These are phyloP conservation scores for Colletotrichum sidae DNA, from an alignment of 2,329 filamentous ascomycete genomes.

Conservation along the genomic window DNA sequence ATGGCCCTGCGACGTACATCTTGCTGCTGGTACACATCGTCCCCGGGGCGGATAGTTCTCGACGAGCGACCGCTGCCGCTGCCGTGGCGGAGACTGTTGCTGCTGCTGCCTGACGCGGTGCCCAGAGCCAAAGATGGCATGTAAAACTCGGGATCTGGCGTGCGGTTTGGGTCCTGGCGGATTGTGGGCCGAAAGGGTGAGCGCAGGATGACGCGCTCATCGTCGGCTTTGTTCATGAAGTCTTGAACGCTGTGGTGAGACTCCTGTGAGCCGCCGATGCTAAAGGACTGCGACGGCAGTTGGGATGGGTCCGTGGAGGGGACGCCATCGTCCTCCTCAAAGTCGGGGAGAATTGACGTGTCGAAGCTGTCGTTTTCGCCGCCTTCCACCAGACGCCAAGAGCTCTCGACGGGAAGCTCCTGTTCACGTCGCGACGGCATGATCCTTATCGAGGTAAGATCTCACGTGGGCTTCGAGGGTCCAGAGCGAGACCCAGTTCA, in stretches of 20 bases:
- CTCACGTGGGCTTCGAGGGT: no score
- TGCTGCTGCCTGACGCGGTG: neutral
- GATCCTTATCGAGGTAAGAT: neutral
- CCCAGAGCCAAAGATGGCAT: conserved; percentile 62
- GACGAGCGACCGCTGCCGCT: conserved; percentile 51
- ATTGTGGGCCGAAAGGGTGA: conserved; percentile 68
- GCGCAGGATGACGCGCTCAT: conserved; percentile 66
- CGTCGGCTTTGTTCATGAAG: conserved; percentile 64
- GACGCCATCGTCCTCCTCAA: conserved; percentile 54
- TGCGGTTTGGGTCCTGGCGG: conserved; percentile 46
- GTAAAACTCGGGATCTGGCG: conserved; percentile 63
- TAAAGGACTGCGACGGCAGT: conserved; percentile 54
- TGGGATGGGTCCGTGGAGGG: conserved; percentile 60
- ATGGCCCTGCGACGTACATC: conserved; percentile 44
- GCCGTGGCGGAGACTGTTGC: conserved; percentile 47
- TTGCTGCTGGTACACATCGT: conserved; percentile 42
- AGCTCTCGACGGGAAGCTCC: conserved; percentile 61
- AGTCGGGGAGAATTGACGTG: conserved; percentile 62
- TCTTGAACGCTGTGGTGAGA: conserved; percentile 60
- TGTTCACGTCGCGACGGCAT: conserved; percentile 39
- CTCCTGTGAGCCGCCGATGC: conserved; percentile 63
- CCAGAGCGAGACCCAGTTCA: no score
- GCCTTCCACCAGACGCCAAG: conserved; percentile 71
- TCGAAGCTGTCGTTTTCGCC: conserved; percentile 71
- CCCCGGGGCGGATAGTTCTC: conserved; percentile 46